Evolutionary conservation across 106 monocot genomes (phyloP).

Genomic region (Dioscorea zingiberensis): DNA sequence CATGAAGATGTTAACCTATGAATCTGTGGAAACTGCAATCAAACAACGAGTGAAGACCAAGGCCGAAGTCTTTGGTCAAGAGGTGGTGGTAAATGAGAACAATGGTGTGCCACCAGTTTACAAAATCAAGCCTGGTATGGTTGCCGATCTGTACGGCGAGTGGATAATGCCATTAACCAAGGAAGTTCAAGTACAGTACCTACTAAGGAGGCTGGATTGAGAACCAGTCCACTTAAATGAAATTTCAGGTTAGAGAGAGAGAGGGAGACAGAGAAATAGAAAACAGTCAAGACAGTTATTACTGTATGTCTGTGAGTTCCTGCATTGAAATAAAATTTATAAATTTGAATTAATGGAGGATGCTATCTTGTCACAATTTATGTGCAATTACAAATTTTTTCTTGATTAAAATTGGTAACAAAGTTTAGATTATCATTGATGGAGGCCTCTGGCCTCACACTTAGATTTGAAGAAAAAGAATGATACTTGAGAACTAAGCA

Average conservation of each 20-base stretch:
- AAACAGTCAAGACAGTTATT: background rate
- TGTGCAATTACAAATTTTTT: no score
- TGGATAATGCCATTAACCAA: constrained; percentile 99
- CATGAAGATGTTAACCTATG: constrained; percentile 77
- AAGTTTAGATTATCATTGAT: no score
- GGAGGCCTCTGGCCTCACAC: no score
- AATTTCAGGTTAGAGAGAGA: background rate
- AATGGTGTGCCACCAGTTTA: constrained; percentile 29
- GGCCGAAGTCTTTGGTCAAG: constrained; percentile 64
- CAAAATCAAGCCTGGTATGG: constrained; percentile 62
- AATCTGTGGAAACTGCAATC: constrained; percentile 56
- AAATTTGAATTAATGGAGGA: no score
- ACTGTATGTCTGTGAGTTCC: no score
- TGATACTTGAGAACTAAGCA: no score
- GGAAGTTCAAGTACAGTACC: constrained; percentile 76
- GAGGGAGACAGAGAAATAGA: background rate
- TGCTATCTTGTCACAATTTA: no score
- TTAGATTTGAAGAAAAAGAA: no score
- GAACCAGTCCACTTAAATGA: background rate
- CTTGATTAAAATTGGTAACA: no score
- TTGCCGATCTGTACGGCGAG: constrained; percentile 66
- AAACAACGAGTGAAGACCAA: constrained; percentile 63
- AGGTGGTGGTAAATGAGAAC: constrained; percentile 34
- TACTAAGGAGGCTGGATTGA: constrained; percentile 78
- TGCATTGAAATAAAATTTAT: no score